Percentiles rank a stretch among this genome's conserved stretches.
Conservation (phyloP, 129 eudicot species). For the Ambrosia trifida region DNA sequence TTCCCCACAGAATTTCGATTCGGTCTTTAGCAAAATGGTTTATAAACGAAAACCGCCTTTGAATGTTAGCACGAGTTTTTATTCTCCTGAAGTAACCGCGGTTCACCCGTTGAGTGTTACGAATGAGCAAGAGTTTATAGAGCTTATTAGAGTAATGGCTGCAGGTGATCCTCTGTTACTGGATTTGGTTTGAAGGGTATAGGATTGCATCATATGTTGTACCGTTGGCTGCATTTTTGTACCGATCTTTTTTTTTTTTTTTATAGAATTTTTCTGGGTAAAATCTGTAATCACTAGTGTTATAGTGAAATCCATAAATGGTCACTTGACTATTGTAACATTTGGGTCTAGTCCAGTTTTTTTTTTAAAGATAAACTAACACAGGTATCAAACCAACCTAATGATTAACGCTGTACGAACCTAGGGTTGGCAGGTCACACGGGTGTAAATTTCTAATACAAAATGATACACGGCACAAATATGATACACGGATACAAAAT, state of each 20-base stretch:
- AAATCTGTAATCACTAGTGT: conserved; percentile 16
- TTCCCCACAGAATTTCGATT: conserved; percentile 69
- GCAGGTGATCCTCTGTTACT: conserved; percentile 90
- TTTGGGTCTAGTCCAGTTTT: background rate
- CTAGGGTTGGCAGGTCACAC: too few species aligned
- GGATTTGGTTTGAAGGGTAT: conserved; percentile 69
- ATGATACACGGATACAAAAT: too few species aligned
- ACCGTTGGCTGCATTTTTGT: conserved; percentile 44
- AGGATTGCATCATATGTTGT: conserved; percentile 21
- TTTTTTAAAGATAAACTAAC: too few species aligned
- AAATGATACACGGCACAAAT: too few species aligned
- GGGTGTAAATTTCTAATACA: too few species aligned
- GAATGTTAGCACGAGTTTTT: conserved; percentile 51
- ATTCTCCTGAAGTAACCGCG: conserved; percentile 79
- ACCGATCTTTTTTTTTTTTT: conserved; percentile 35
- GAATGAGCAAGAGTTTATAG: conserved; percentile 86
- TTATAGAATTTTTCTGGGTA: conserved; percentile 38
- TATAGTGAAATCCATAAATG: conserved; percentile 16
- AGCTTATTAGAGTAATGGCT: conserved; percentile 89
- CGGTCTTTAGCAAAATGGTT: conserved; percentile 61
- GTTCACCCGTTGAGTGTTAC: conserved; percentile 75
- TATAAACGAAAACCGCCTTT: conserved; percentile 57
- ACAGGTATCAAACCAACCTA: too few species aligned
- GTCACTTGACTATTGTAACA: conserved; percentile 14
- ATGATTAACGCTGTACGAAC: too few species aligned